Conservation (phyloP, 805 yeast genomes). For the Lachancea cidri region DNA sequence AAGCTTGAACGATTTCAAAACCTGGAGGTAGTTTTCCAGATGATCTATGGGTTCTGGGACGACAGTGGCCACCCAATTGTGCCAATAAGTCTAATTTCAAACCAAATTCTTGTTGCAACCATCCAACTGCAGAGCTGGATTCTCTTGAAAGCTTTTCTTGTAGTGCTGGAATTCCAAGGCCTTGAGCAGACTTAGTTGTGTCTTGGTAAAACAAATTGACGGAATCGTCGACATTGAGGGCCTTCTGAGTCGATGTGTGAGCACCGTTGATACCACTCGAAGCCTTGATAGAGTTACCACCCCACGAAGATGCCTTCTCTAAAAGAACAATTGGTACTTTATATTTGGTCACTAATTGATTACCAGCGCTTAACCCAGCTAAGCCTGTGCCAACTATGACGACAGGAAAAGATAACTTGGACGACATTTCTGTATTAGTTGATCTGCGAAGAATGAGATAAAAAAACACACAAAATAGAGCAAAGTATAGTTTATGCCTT, state of each 20-base stretch:
- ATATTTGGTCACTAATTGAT: slow-evolving; percentile 34
- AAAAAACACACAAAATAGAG: slow-evolving; percentile 1
- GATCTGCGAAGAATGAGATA: not conserved
- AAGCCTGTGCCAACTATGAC: slow-evolving; percentile 53
- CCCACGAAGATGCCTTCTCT: slow-evolving; percentile 45
- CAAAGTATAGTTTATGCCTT: not conserved
- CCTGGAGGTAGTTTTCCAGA: slow-evolving; percentile 55
- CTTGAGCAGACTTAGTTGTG: slow-evolving; percentile 61
- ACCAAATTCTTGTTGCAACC: slow-evolving; percentile 62
- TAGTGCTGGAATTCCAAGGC: slow-evolving; percentile 51
- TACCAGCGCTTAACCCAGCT: slow-evolving; percentile 48
- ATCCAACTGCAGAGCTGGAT: slow-evolving; percentile 62
- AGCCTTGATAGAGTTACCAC: slow-evolving; percentile 59
- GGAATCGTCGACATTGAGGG: slow-evolving; percentile 47
- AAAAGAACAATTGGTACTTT: slow-evolving; percentile 41
- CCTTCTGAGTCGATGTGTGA: slow-evolving; percentile 53
- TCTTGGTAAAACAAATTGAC: slow-evolving; percentile 58
- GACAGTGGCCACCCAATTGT: slow-evolving; percentile 80
- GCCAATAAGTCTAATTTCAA: slow-evolving; percentile 63
- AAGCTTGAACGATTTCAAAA: slow-evolving; percentile 47
- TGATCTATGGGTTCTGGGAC: slow-evolving; percentile 78
- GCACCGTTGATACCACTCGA: slow-evolving; percentile 71
- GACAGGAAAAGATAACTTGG: slow-evolving; percentile 25
- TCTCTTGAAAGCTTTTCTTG: slow-evolving; percentile 56
- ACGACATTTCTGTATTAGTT: slow-evolving; percentile 2